Evolutionary conservation across 768 basidiomycete genomes (phyloP), one percentile per base, ranked within the genome.

Genomic region (Asterophora parasitica): DNA sequence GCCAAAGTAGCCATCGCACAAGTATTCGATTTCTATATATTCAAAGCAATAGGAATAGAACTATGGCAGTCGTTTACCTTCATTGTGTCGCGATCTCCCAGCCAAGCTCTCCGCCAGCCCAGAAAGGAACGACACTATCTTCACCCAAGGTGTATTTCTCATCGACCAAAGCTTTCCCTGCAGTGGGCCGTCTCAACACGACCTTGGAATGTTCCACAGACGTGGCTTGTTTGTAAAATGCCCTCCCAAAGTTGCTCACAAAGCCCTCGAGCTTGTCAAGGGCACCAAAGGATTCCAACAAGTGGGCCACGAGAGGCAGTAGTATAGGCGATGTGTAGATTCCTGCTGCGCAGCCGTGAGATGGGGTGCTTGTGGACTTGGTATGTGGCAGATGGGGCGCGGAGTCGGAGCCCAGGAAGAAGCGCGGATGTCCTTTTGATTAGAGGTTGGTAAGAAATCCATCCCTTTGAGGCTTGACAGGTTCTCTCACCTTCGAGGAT

Each of bases 391-490:
- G 83, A 65, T 99, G 96, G 33, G 96, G 96, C 1, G 96, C 96
- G 23, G 89, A 92, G 67, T 99, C 96, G 13, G 91, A 94, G 15
- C 96, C 96, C 46, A 99, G 75, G 79, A 99, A 99, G 69, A 99
- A 99, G 40, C 89, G 83, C 3, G 92, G 86, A 65, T 95, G 88
- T 3, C 94, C 94, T 82, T 56, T 40, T 46, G 32, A 20, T 6
- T 23, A 23, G 23, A 23, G 43, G 37, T 45, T 37, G 54, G 44
- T 52, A 44, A 44, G 31, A 33, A 38, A 32, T 11, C 9, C 11
- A 6, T 12, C 40, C 13, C 28, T 23, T 33, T 23, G 19, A 13
- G 27, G 10, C 32, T 7, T 27, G 30, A 31, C 9, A 7, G 27
- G 19, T 17, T 44, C 23, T 48, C 69, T 35, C 51, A 87, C 91